A percentile compares a stretch with the other conserved stretches of the same genome.
phyloP scores from a whole-genome alignment of 345 rosid species.

The Corchorus olitorius region DNA sequence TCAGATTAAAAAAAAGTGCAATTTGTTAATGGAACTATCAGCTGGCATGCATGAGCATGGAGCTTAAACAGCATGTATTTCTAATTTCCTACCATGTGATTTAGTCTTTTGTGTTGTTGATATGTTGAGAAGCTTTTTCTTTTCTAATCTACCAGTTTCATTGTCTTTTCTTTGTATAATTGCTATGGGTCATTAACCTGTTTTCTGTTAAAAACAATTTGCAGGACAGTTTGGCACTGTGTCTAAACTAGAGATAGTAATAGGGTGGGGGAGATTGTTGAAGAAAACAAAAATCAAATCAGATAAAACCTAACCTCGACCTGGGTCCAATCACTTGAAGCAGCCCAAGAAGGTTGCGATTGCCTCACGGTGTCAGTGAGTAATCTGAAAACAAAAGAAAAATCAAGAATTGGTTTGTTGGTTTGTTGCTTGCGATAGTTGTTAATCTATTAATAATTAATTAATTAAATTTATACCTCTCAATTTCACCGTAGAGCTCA shows the following conservation, averaged over 20 bases:
- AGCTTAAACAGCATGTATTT: no score
- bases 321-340: constrained; percentile 71
- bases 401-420: background rate
- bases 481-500: constrained; percentile 81
- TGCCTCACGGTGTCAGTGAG: constrained; percentile 82
- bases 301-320: constrained; percentile 56
- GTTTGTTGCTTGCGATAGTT: no score
- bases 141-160: no score
- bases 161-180: no score
- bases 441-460: background rate
- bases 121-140: no score
- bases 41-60: background rate
- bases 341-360: constrained; percentile 68
- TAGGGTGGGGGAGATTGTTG: background rate
- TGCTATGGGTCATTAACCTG: background rate
- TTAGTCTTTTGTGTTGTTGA: no score
- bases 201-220: no score
- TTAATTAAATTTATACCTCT: constrained; percentile 47
- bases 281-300: constrained; percentile 5
- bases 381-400: constrained; percentile 47
- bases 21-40: no score
- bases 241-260: background rate
- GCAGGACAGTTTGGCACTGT: no score
- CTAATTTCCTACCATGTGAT: background rate
- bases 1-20: background rate